Evolutionary conservation across 768 basidiomycete species (phyloP).

Genomic region (Macrolepiota dolichaula): DNA sequence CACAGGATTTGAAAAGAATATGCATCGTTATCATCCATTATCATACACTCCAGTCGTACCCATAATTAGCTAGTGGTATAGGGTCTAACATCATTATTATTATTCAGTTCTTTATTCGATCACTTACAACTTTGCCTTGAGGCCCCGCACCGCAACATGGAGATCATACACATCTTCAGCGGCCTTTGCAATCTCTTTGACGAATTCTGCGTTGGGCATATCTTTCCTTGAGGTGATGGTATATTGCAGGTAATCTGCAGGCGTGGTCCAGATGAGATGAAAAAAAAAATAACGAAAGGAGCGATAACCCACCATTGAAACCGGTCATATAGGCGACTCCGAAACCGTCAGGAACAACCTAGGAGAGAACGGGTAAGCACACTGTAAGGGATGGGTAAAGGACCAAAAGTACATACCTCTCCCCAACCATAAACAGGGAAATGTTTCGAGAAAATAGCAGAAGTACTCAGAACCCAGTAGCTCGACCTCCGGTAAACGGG

Average conservation of each 20-base stretch:
- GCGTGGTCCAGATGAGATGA: conserved; percentile 9
- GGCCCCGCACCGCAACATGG: conserved; percentile 26
- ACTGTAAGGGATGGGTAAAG: background rate
- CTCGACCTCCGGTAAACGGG: conserved; percentile 68
- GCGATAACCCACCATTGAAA: conserved; percentile 55
- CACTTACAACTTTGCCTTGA: conserved; percentile 33
- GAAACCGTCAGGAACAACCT: conserved; percentile 90
- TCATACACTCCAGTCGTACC: background rate
- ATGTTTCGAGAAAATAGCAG: conserved; percentile 82
- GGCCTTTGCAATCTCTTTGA: conserved; percentile 59
- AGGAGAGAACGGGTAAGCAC: background rate
- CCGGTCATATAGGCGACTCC: conserved; percentile 96
- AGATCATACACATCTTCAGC: conserved; percentile 70
- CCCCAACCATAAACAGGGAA: conserved; percentile 92
- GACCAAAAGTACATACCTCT: conserved; percentile 44
- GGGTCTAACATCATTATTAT: background rate
- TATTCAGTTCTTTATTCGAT: background rate
- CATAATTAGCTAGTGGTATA: background rate
- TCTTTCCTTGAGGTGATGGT: conserved; percentile 85
- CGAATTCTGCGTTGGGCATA: conserved; percentile 77
- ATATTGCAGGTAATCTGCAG: conserved; percentile 73
- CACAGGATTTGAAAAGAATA: background rate
- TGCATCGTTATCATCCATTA: background rate
- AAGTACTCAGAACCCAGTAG: conserved; percentile 89
- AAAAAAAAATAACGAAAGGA: background rate